A percentile compares a stretch with the other conserved stretches of the same genome.
Evolutionary conservation across 345 rosid species (phyloP).

Genomic region (Pistacia vera): DNA sequence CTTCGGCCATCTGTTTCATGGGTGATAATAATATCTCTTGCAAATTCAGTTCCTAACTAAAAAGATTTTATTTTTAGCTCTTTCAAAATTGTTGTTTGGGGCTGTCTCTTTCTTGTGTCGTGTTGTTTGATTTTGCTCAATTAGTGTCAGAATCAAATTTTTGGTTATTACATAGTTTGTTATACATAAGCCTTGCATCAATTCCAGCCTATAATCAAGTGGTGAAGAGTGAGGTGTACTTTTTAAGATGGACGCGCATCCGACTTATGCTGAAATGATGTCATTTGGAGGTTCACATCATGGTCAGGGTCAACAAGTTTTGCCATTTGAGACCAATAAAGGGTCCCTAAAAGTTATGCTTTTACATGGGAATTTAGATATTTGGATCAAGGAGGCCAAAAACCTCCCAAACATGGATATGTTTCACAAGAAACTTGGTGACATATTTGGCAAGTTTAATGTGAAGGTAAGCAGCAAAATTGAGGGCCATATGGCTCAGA

Average conservation of each 20-base stretch:
- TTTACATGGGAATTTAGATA: conserved; percentile 83
- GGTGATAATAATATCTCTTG: not conserved
- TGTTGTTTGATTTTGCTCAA: not conserved
- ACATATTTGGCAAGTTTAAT: conserved; percentile 49
- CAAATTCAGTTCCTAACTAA: too few relatives aligned
- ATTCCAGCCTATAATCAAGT: not conserved
- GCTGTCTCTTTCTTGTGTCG: not conserved
- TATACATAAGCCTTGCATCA: not conserved
- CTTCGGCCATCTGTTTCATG: not conserved
- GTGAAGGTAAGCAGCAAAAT: conserved; percentile 51
- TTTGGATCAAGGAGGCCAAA: conserved; percentile 83
- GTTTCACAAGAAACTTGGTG: conserved; percentile 70
- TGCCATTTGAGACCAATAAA: conserved; percentile 57
- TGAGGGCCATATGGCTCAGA: conserved; percentile 50
- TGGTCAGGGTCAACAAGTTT: conserved; percentile 50
- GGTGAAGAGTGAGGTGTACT: not conserved
- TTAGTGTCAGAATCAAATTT: conserved; percentile 3
- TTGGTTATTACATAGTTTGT: not conserved
- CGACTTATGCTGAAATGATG: conserved; percentile 38
- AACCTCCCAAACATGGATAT: conserved; percentile 91
- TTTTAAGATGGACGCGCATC: conserved; percentile 44
- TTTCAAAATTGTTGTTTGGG: not conserved
- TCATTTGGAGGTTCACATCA: conserved; percentile 77
- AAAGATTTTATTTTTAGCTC: too few relatives aligned
- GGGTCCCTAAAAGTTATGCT: conserved; percentile 55